Conservation (phyloP, 108 stramenopile genomes). For the Fragilaria crotonensis region DNA sequence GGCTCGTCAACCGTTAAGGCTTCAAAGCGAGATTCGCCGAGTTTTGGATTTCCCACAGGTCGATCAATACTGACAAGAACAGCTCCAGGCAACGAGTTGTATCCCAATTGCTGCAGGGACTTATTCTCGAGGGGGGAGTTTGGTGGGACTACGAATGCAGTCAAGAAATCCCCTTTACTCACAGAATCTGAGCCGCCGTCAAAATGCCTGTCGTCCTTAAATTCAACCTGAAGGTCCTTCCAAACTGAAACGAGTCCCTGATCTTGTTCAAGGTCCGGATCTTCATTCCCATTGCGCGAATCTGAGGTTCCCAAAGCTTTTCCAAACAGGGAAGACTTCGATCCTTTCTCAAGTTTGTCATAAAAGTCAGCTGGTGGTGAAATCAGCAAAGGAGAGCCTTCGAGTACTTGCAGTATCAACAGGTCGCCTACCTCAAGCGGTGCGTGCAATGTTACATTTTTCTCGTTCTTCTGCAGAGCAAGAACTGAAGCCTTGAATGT, state of each 20-base stretch:
- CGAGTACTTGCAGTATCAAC: slow-evolving; percentile 57
- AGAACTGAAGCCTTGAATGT: slow-evolving; percentile 67
- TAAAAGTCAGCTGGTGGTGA: slow-evolving; percentile 59
- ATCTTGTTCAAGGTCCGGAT: neutral
- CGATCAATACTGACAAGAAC: slow-evolving; percentile 76
- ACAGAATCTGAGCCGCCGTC: slow-evolving; percentile 1
- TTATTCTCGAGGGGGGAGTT: slow-evolving; percentile 49
- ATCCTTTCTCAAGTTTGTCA: slow-evolving; percentile 9
- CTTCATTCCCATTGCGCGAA: neutral
- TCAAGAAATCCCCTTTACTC: slow-evolving; percentile 51
- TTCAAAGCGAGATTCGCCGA: slow-evolving; percentile 38
- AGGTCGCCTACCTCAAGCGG: slow-evolving; percentile 56
- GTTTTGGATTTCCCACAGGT: slow-evolving; percentile 13
- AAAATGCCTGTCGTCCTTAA: slow-evolving; percentile 14
- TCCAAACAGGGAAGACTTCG: neutral
- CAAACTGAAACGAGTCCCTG: slow-evolving; percentile 26
- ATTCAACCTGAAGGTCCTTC: slow-evolving; percentile 63
- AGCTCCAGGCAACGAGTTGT: slow-evolving; percentile 59
- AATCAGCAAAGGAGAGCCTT: slow-evolving; percentile 62
- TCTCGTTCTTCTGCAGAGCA: slow-evolving; percentile 55
- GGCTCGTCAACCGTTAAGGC: slow-evolving; percentile 29
- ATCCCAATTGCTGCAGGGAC: slow-evolving; percentile 44
- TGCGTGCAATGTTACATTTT: slow-evolving; percentile 16
- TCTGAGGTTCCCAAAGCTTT: neutral
- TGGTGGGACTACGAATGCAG: slow-evolving; percentile 56